Evolutionary conservation across 495 filamentous ascomycete genomes (phyloP), one percentile per base, ranked within the genome.

Genomic region (Xylaria acuta): DNA sequence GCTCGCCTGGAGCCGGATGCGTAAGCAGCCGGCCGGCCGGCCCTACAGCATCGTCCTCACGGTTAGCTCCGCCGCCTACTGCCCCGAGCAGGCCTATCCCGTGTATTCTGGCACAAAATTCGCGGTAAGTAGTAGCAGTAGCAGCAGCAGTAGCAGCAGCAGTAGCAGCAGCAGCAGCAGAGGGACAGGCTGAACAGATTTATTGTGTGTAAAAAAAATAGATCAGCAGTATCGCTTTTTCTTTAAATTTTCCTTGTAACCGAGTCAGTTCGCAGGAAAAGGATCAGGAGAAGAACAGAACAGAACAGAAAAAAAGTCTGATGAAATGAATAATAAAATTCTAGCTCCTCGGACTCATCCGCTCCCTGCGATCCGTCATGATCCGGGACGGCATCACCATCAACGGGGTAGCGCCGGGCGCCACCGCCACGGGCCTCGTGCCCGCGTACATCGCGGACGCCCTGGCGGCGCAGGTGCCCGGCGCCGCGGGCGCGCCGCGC

Each of bases 331-430:
- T 38, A n/a, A 3, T 7, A 3, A 3, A 32, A 36, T 7, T 5
- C 34, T 16, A 60, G 56, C 60, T 64, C 60, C 2, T 64, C n/a
- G 65, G 65, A 1, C 32, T 67, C 32, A 47, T 67, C 40, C 72
- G 80, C 40, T 32, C 77, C 22, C 67, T 81, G 18, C 75, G 80
- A 49, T 69, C 77, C 1, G 41, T 71, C 47, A 67, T 76, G 45
- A 56, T 71, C 34, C 45, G 34, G 11, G 56, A 75, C 38, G 62
- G 73, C 49, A 77, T 80, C 69, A 80, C 80, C 25, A 82, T 82
- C 75, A 82, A 80, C 62, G 73, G 69, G 40, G 79, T 82, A 9
- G 77, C 80, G 18, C 77, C 80, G 5, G 75, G 72, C 5, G 77
- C 74, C 5, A 82, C 79, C 1, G 64, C 76, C 53, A 80, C 78